Base-by-base conservation (phyloP, 2,329 filamentous ascomycete species). In the Xylaria hypoxylon region DNA sequence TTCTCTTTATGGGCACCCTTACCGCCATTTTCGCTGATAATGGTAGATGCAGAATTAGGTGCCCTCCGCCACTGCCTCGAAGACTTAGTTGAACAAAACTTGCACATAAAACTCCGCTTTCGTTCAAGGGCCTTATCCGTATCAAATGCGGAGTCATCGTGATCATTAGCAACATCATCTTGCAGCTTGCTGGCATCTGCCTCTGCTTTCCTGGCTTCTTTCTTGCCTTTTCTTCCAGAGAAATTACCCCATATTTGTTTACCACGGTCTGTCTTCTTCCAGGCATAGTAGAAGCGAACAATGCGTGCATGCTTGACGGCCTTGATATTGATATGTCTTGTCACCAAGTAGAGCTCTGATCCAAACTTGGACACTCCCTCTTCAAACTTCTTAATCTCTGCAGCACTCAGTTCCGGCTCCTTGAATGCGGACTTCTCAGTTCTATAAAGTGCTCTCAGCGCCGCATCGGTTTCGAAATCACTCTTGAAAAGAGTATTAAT, bases 131-230 rank as follows among this genome's bases (percentile, higher is more conserved):
- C 94, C 81, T 98, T 99, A 45, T 90, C 90, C 55, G 89, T 90
- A 77, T 99, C 96, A 74, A 97, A 99, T 2, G 96, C 96, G 5
- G 96, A 99, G 79, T 99, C 96, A 73, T 99, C 96, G 15, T 92
- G 86, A 68, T 95, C 91, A 77, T 99, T 92, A 7, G 95, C 96
- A 68, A 99, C 90, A 77, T 98, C 95, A 73, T 97, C 94, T 68
- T 96, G 89, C 33, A 97, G 82, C 77, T 96, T 97, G 33, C 88
- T 88, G 17, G 87, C 86, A 6, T 87, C 86, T 52, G 89, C 90
- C 73, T 92, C 91, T 28, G 86, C 87, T 73, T 89, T 91, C 76
- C 90, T 92, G 47, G 89, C 89, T 75, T 96, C 93, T 79, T 96
- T 97, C 79, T 95, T 96, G 63, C 93, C 92, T 77, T 96, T 97